Conservation (phyloP, 306 rosid genomes). For the Medicago lupulina region DNA sequence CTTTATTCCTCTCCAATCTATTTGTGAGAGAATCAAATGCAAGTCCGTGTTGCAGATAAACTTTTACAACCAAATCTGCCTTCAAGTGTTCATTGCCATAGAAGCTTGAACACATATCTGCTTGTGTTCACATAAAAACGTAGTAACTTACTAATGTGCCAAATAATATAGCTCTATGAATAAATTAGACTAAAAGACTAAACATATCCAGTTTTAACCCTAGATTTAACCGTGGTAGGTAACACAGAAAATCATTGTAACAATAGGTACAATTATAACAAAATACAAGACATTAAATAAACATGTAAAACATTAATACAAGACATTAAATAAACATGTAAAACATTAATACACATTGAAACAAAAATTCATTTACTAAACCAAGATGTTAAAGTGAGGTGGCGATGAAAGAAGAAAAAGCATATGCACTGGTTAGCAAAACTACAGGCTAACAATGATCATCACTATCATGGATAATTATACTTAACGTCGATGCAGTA, state of each 20-base stretch:
- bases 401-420: constrained; percentile 24
- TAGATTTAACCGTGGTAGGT: neutral
- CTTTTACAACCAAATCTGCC: constrained; percentile 9
- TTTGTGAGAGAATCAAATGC: constrained; percentile 13
- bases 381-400: constrained; percentile 3
- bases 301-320: constrained; percentile 8
- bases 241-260: constrained; percentile 20
- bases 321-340: neutral
- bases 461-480: neutral
- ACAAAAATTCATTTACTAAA: neutral
- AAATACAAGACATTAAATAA: constrained; percentile 1
- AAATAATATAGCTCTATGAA: neutral
- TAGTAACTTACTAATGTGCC: constrained; percentile 8
- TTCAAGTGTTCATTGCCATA: constrained; percentile 8
- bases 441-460: constrained; percentile 24
- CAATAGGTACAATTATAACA: neutral
- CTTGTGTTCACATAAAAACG: constrained; percentile 25
- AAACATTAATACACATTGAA: constrained; percentile 12
- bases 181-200: neutral
- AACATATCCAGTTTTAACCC: neutral
- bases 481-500: neutral
- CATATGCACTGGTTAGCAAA: constrained; percentile 1
- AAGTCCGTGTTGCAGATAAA: neutral
- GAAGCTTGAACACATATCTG: constrained; percentile 20
- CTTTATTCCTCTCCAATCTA: constrained; percentile 2